Evolutionary conservation across 176 grass and related monocot genomes (phyloP), one percentile per base, ranked within the genome.

Genomic region (Lolium perenne): DNA sequence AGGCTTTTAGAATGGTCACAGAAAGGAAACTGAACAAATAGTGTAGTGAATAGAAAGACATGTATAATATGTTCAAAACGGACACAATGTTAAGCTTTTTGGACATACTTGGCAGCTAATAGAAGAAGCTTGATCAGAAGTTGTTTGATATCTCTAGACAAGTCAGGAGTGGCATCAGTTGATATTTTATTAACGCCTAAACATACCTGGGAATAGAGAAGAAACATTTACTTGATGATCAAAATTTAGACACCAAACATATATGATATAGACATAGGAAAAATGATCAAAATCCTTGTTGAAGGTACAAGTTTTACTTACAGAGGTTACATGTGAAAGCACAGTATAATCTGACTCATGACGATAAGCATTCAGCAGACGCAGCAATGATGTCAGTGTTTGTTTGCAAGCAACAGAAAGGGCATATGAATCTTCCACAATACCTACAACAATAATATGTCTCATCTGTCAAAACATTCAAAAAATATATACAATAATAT

Each of bases 71-170:
- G 29, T 18, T 29, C 20, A 63, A 86, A 95, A 81, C 20, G 85
- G 49, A 32, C 53, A 59, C 15, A 53, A 56, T 0, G 26, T 29
- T 29, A 29, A 83, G 57, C 29, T n/a, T 51, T 64, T 40, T 71
- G 51, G n/a, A 73, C 81, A 80, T 92, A 98, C 96, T 85, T 88
- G 82, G 93, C 86, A 83, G 93, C 48, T 82, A 70, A 88, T 15
- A 85, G 55, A 71, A 98, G 96, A 81, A 98, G 93, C 59, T 92
- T 88, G 78, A 95, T 95, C 72, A 98, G 82, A 86, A 95, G 88
- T 26, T 78, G 80, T 74, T 90, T 98, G 48, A 94, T 89, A 71
- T 92, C 78, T 66, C 88, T 71, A 59, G 83, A 89, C 69, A 94
- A 86, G 41, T 95, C 84, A 85, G 93, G 96, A 84, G 63, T 85